Base-by-base conservation (phyloP, 441 rosid species). In the Gossypium schwendimanii region DNA sequence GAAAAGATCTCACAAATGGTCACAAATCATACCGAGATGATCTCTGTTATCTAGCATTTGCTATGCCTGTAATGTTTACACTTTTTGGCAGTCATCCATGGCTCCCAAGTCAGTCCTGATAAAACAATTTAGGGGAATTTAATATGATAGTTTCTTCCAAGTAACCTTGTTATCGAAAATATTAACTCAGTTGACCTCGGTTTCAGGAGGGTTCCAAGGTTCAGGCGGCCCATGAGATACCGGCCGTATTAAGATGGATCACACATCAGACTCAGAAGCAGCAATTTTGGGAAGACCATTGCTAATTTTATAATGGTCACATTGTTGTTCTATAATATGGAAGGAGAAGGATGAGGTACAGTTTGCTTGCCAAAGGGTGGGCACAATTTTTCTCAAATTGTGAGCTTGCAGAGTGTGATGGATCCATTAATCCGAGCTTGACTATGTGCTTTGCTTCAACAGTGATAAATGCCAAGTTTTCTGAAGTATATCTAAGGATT, bases 181-280 rank as follows among this genome's bases (percentile, higher is more conserved):
- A 64, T 45, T 50, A 60, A 44, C 31, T 20, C 54, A 8, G 14
- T 67, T 47, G 20, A 53, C 47, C 70, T 77, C 44, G 60, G 75
- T 66, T 77, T 78, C 87, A 88, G 92, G 80, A 86, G 95, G 85
- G 81, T 88, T 66, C 91, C 95, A 1, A 87, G 95, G 85, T 90
- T 84, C 82, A 83, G 92, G 81, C 83, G 89, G 73, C 82, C 92
- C 0, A 81, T 82, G 88, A 83, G 95, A 59, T 90, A 85, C 73
- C 83, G 92, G 80, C 95, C 92, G 1, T 88, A 90, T 80, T 90
- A 82, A 82, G 67, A 52, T 20, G 45, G 69, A n/a, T 63, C 53
- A 28, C 28, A 18, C 4, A 1, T 31, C 33, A 31, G 45, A 53
- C 9, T 31, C 26, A 17, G 45, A 47, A 66, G 66, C 72, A 50